These are phyloP conservation scores for Pleurotus sapidus DNA, from an alignment of 768 basidiomycete genomes.

Conservation along the genomic window DNA sequence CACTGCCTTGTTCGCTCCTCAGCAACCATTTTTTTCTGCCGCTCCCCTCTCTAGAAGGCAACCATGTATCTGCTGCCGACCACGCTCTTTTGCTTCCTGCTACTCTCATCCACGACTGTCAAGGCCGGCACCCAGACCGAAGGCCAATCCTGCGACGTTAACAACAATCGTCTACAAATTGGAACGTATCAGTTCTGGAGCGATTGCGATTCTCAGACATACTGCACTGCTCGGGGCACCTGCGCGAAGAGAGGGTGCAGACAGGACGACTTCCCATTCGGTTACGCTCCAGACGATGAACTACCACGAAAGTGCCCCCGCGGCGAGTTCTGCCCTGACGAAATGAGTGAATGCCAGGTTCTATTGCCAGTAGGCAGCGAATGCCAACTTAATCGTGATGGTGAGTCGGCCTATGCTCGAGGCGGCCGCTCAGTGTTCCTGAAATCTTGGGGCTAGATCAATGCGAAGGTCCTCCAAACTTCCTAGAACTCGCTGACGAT, in stretches of 20 bases:
- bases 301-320: constrained; percentile 60
- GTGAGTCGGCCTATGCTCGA: constrained; percentile 34
- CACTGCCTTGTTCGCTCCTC: neutral
- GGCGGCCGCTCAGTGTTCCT: too few species aligned
- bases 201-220: constrained; percentile 72
- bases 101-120: constrained; percentile 26
- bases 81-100: constrained; percentile 54
- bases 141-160: constrained; percentile 46
- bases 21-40: constrained; percentile 5
- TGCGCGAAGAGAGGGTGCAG: constrained; percentile 72
- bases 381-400: constrained; percentile 88
- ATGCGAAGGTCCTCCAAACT: constrained; percentile 70
- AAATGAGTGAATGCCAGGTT: constrained; percentile 65
- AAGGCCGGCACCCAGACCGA: constrained; percentile 45
- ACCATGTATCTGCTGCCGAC: constrained; percentile 32
- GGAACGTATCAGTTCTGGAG: constrained; percentile 80
- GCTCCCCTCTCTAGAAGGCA: constrained; percentile 10
- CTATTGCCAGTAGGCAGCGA: constrained; percentile 57
- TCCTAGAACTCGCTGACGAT: constrained; percentile 56
- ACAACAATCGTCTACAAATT: constrained; percentile 64
- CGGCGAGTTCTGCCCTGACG: constrained; percentile 82
- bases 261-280: constrained; percentile 75
- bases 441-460: constrained; percentile 51
- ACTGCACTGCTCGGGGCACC: constrained; percentile 51
- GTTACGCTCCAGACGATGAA: constrained; percentile 40